phyloP scores from a whole-genome alignment of 192 early-diverging fungal genomes.

The Coemansia sp. region DNA sequence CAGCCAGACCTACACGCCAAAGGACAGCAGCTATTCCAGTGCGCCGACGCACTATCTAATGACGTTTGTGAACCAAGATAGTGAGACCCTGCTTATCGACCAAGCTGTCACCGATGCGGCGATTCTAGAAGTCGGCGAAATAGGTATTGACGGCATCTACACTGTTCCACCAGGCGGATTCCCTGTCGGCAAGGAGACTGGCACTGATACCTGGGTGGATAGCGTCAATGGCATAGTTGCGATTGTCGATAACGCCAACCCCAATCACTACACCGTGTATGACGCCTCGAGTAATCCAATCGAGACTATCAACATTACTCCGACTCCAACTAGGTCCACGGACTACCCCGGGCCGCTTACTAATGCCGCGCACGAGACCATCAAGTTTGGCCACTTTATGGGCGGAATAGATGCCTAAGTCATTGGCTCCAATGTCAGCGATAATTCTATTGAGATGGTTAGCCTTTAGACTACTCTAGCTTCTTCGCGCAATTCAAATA shows the following conservation, averaged over 20 bases:
- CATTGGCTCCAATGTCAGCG: neutral
- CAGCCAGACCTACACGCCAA: neutral
- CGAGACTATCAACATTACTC: constrained; percentile 13
- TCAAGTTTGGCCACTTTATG: neutral
- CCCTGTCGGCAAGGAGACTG: neutral
- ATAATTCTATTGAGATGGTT: constrained; percentile 14
- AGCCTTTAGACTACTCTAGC: neutral
- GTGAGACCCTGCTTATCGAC: constrained; percentile 25
- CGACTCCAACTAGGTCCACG: neutral
- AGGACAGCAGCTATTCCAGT: neutral
- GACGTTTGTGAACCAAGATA: constrained; percentile 29
- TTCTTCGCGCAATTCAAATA: constrained; percentile 34
- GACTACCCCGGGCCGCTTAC: constrained; percentile 1
- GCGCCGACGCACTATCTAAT: constrained; percentile 25
- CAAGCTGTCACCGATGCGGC: constrained; percentile 14
- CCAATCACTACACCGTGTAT: constrained; percentile 31
- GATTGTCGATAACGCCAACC: constrained; percentile 24
- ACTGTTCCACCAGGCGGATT: constrained; percentile 14
- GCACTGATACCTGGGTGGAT: constrained; percentile 33
- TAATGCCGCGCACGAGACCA: neutral
- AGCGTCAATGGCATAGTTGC: constrained; percentile 24
- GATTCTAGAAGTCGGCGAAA: constrained; percentile 10
- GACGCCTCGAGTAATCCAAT: constrained; percentile 21
- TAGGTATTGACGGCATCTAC: constrained; percentile 35
- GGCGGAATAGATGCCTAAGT: constrained; percentile 7